Base-by-base conservation (phyloP, 148 eudicot genomes). In the Camellia granthamiana region DNA sequence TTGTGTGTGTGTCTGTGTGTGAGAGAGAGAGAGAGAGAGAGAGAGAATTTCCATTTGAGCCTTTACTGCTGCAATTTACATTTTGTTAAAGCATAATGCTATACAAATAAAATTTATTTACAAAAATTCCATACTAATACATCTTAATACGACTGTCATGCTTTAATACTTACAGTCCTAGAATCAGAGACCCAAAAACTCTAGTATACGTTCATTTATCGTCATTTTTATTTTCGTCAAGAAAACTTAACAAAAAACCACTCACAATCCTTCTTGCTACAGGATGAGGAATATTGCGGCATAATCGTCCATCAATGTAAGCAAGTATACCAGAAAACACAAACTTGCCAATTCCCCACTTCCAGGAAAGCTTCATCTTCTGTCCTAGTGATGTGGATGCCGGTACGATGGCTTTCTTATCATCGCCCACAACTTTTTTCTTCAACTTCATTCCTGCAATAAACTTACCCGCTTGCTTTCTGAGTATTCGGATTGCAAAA, bases 181-280 rank as follows among this genome's bases (percentile, higher is more conserved):
- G 2, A 69, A 44, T 44, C 51, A 18, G 23, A 69, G 21, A 42
- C 8, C 73, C 7, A n/a, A 44, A 69, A 18, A 42, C n/a, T 19
- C 30, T 9, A 0, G 0, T 49, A 38, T n/a, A 75, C 42, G 69
- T 38, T 82, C 69, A 79, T 70, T 77, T 77, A 61, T 86, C 30
- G 73, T 88, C 91, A 84, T 86, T 84, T 75, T 88, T 86, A 84
- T 86, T 84, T 75, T 88, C 85, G 84, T 96, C 95, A 11, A 96
- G 91, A 83, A 92, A 96, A 88, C 93, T 96, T 71, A 96, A 82
- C 81, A 96, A 51, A 82, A 93, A 96, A 38, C 99, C 99, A 72
- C 99, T 92, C 7, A 96, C 99, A 42, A 96, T 93, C 89, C 99
- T 87, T 79, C 99, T 91, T 64, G 90, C 99, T 56, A 96, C 82